Base-by-base conservation (phyloP, 176 grass and related monocot genomes). In the Triticum aestivum region DNA sequence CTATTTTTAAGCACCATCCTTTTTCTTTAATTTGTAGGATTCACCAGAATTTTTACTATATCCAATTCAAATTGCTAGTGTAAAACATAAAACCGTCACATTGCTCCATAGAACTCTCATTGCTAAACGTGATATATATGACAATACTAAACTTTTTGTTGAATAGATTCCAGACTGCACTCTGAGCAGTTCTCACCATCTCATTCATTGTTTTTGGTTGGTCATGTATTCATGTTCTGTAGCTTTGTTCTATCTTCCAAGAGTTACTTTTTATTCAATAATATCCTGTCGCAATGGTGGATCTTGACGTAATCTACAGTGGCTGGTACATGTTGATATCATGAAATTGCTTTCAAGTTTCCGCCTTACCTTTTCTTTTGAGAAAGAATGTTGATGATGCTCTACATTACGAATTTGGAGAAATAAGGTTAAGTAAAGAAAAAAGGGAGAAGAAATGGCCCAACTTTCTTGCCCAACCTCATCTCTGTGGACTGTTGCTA, bases 221-320 rank as follows among this genome's bases (percentile, higher is more conserved):
- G 59, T 67, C 4, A 5, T 18, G 45, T 68, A 79, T 27, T 41
- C 17, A 72, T 84, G 32, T 83, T 63, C 30, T 24, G 14, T 49
- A 79, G 29, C 2, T 61, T 15, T 78, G 34, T 78, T 88, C 69
- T 29, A 62, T 79, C 75, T 80, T 59, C 24, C 8, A 89, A 41
- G 23, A 85, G 41, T 79, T 65, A 20, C 3, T 6, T 24, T 8
- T 58, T 9, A 23, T 73, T 84, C 32, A 84, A 32, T 30, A 32
- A 38, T 80, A 85, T 72, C 12, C 80, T 87, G 15, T 86, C 76
- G 65, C 68, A 88, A 84, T 82, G 85, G 79, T 73, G 82, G 69
- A 75, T 94, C 83, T 75, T 91, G 82, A 85, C 83, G 79, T 86
- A 90, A 89, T 76, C 82, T 87, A 51, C 51, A 82, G 38, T 89